Conservation (phyloP, 495 filamentous ascomycete species). For the Xylaria nigripes region DNA sequence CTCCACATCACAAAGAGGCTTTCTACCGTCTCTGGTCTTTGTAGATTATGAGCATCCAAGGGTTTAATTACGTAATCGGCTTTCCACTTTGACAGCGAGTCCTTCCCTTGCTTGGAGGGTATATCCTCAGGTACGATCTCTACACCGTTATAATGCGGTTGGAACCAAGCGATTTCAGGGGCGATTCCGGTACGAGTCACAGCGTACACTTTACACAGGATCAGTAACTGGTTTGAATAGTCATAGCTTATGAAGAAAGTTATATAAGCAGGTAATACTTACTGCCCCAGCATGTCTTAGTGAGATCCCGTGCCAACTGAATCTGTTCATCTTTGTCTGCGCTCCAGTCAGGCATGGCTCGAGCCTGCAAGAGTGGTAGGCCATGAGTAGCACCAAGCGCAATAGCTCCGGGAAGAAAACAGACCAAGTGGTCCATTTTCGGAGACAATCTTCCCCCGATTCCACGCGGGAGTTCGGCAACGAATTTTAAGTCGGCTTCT, state of each 20-base stretch:
- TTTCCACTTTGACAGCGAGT: slow-evolving; percentile 19
- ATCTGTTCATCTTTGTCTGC: slow-evolving; percentile 62
- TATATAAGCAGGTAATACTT: background rate
- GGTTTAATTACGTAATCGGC: slow-evolving; percentile 59
- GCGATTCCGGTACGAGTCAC: slow-evolving; percentile 63
- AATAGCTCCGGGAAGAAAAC: slow-evolving; percentile 73
- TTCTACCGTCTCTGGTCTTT: slow-evolving; percentile 73
- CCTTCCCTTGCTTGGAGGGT: background rate
- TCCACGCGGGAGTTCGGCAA: slow-evolving; percentile 61
- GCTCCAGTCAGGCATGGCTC: slow-evolving; percentile 49
- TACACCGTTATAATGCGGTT: slow-evolving; percentile 31
- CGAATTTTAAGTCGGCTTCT: slow-evolving; percentile 55
- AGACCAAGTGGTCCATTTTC: slow-evolving; percentile 79
- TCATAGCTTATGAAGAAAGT: too few relatives aligned
- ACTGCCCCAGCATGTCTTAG: slow-evolving; percentile 67
- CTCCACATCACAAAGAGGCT: slow-evolving; percentile 77
- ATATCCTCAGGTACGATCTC: slow-evolving; percentile 29
- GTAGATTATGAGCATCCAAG: slow-evolving; percentile 65
- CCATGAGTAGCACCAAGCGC: slow-evolving; percentile 69
- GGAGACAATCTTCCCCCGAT: slow-evolving; percentile 47
- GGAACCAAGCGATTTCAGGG: slow-evolving; percentile 66
- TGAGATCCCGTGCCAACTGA: slow-evolving; percentile 58
- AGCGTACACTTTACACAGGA: slow-evolving; percentile 46
- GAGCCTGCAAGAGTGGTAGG: slow-evolving; percentile 50
- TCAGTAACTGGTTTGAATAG: background rate